Evolutionary conservation across 805 yeast species (phyloP), one percentile per base, ranked within the genome.

Genomic region (Lipomyces mesembrius): DNA sequence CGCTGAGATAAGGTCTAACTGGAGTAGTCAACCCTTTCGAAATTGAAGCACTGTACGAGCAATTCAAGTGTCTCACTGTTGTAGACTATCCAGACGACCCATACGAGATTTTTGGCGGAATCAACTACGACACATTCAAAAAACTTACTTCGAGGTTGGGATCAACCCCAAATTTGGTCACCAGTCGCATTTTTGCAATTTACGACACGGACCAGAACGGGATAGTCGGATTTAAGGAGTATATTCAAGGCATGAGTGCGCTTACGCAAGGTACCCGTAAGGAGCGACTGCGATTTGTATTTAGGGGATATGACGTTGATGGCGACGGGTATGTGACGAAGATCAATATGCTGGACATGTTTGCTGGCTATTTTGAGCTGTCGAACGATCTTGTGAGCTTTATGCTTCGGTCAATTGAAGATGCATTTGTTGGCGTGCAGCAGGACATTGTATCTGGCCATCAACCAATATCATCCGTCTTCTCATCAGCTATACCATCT

Each of bases 131-230:
- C 17, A 61, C 65, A 27, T 59, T 68, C 60, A 46, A 60, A 27
- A 57, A 52, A 17, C 58, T 70, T 3, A 62, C 65, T 8, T 66
- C 71, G 2, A 57, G 64, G 8, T 65, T 63, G 4, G 69, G 63
- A 27, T 22, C 64, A 12, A 58, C 62, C n/a, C 65, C 71, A 11
- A 70, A 69, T 46, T 57, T 66, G n/a, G 66, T 69, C 22, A 55
- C 64, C 17, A 68, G 61, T 34, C 57, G 68, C 17, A 64, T 69
- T 49, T 59, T 74, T 59, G 35, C 49, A 37, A 49, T 73, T 59
- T 71, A 70, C 58, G 73, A 73, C 65, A 27, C 39, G 9, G 70
- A 70, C 59, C 62, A 66, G 25, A 70, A 73, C 58, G 74, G 74
- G n/a, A 60, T 72, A 1, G 63, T 74, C 3, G 61, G 66, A 11